A percentile compares a stretch with the other conserved stretches of the same genome.
Evolutionary conservation across 345 rosid species (phyloP).

Genomic region (Ceriops zippeliana): DNA sequence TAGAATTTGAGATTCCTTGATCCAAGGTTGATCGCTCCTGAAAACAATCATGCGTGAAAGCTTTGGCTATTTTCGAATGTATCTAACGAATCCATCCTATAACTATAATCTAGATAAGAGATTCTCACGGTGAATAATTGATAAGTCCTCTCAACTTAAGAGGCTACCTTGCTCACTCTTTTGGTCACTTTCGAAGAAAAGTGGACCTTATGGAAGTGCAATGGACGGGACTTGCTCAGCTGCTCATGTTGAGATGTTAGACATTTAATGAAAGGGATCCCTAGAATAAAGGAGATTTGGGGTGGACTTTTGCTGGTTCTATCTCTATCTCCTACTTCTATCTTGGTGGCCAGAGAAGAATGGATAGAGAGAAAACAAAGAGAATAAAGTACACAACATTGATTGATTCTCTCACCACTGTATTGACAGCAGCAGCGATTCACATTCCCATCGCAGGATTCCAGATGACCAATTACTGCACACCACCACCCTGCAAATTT

Average conservation of each 20-base stretch:
- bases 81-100: too few species aligned
- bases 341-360: not conserved
- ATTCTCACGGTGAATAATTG: too few species aligned
- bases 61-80: not conserved
- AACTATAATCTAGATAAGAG: too few species aligned
- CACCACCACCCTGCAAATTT: constrained; percentile 90
- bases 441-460: constrained; percentile 70
- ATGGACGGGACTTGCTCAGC: too few species aligned
- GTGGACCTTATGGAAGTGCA: not conserved
- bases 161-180: too few species aligned
- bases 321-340: not conserved
- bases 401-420: constrained; percentile 39
- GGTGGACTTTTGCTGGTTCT: too few species aligned
- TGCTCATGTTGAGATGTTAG: too few species aligned
- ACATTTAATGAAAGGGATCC: too few species aligned
- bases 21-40: constrained; percentile 7
- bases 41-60: too few species aligned
- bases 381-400: not conserved
- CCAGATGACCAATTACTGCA: constrained; percentile 80
- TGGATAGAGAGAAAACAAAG: not conserved
- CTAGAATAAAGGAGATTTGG: too few species aligned
- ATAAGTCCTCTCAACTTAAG: too few species aligned
- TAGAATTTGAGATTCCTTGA: too few species aligned
- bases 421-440: constrained; percentile 59
- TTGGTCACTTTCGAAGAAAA: not conserved